These are phyloP conservation scores for Coniferiporia weirii DNA, from an alignment of 1,284 basidiomycete genomes.

Conservation along the genomic window DNA sequence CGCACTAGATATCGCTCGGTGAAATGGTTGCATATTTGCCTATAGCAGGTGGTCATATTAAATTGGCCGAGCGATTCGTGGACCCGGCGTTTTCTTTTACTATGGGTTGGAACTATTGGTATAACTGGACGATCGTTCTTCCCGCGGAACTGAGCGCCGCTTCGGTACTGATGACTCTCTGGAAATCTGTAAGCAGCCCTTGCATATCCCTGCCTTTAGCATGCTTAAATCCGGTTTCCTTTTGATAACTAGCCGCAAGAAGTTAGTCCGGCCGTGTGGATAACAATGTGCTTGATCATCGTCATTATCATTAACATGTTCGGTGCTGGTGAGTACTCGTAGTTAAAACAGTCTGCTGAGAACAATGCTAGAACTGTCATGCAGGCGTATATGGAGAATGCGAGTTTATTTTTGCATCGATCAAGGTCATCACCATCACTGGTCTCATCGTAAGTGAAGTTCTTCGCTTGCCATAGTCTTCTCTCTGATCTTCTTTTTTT, in stretches of 20 bases:
- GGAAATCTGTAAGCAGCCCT: slow-evolving; percentile 33
- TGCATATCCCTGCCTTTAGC: background rate
- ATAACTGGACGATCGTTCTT: slow-evolving; percentile 66
- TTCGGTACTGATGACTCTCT: slow-evolving; percentile 74
- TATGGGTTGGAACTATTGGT: slow-evolving; percentile 84
- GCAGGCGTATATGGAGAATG: slow-evolving; percentile 63
- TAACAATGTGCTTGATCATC: slow-evolving; percentile 67
- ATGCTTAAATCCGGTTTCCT: background rate
- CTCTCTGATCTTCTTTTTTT: background rate
- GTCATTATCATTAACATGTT: slow-evolving; percentile 73
- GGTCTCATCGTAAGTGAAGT: slow-evolving; percentile 52
- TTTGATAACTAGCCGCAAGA: slow-evolving; percentile 23
- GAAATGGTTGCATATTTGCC: slow-evolving; percentile 69
- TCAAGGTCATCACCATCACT: slow-evolving; percentile 76
- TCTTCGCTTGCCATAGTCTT: slow-evolving; percentile 9
- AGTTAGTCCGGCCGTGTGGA: slow-evolving; percentile 70
- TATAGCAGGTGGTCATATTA: slow-evolving; percentile 75
- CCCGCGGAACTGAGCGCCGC: slow-evolving; percentile 78
- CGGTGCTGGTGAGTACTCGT: slow-evolving; percentile 50
- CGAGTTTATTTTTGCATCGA: slow-evolving; percentile 71
- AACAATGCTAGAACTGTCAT: background rate
- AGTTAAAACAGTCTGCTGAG: background rate
- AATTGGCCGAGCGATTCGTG: slow-evolving; percentile 73
- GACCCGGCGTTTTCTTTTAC: slow-evolving; percentile 77
- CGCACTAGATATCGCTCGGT: slow-evolving; percentile 41